Evolutionary conservation across 176 grass and related monocot species (phyloP).

Genomic region (Areca catechu): DNA sequence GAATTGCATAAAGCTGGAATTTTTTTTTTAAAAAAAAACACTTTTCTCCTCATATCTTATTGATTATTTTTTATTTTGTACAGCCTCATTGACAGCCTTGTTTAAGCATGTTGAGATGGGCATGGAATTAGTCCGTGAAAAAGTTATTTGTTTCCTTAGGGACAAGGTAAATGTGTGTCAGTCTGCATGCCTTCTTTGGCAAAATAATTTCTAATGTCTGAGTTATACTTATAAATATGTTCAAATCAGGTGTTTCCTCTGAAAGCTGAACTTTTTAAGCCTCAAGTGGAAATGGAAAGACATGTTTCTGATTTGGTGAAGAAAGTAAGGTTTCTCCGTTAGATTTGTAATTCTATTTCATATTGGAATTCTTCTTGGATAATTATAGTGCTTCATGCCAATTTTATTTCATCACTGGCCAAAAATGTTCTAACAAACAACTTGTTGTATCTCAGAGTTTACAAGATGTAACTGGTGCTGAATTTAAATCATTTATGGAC

Average conservation of each 20-base stretch:
- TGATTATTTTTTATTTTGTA: constrained; percentile 19
- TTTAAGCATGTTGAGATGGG: constrained; percentile 95
- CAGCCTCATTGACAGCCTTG: constrained; percentile 89
- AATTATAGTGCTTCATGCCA: constrained; percentile 7
- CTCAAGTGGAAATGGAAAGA: constrained; percentile 97
- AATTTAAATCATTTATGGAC: constrained; percentile 97
- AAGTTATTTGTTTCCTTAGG: constrained; percentile 89
- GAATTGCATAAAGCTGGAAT: not conserved
- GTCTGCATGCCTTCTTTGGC: not conserved
- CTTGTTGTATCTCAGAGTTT: constrained; percentile 54
- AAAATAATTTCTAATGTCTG: not conserved
- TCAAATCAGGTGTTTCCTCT: constrained; percentile 71
- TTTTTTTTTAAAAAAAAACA: not conserved
- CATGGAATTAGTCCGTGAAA: constrained; percentile 84
- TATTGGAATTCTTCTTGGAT: not conserved
- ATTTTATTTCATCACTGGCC: constrained; percentile 6
- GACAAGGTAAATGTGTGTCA: constrained; percentile 60
- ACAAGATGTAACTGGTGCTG: constrained; percentile 85
- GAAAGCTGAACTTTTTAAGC: constrained; percentile 84
- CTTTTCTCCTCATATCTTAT: constrained; percentile 7
- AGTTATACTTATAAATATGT: not conserved
- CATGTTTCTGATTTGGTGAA: constrained; percentile 93
- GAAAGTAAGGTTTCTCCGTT: constrained; percentile 45
- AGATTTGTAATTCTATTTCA: not conserved
- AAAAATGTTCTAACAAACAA: constrained; percentile 5